A percentile compares a stretch with the other conserved stretches of the same genome.
phyloP scores from a whole-genome alignment of 148 eudicot genomes.

The Fagopyrum tataricum region DNA sequence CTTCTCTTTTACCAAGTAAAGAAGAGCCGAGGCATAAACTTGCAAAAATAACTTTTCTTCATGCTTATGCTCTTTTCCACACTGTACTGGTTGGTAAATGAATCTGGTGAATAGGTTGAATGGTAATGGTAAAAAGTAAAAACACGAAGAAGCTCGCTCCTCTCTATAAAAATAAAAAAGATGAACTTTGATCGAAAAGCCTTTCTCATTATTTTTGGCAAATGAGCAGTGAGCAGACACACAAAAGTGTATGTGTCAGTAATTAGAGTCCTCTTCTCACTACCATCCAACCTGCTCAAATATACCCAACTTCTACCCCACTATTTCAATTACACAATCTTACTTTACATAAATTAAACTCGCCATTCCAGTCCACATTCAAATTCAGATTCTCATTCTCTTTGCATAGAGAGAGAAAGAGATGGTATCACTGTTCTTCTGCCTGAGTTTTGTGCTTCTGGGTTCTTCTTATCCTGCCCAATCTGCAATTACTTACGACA shows the following conservation, averaged over 20 bases:
- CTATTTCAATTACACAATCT: neutral
- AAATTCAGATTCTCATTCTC: neutral
- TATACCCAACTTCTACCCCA: slow-evolving; percentile 2
- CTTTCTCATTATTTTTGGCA: slow-evolving; percentile 9
- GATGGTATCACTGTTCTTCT: slow-evolving; percentile 19
- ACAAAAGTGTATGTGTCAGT: slow-evolving; percentile 1
- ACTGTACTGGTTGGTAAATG: neutral
- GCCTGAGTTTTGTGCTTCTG: slow-evolving; percentile 33
- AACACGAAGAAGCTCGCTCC: slow-evolving; percentile 1
- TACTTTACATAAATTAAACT: neutral
- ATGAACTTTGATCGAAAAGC: slow-evolving; percentile 8
- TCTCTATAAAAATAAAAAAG: neutral
- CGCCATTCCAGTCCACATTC: neutral
- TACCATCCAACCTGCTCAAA: slow-evolving; percentile 7
- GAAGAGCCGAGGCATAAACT: neutral
- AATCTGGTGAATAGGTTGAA: slow-evolving; percentile 3
- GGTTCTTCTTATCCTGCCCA: slow-evolving; percentile 31
- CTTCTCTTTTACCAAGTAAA: neutral
- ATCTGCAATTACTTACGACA: slow-evolving; percentile 59
- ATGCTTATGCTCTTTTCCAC: neutral
- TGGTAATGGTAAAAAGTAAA: neutral
- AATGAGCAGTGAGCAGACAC: neutral
- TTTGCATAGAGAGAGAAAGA: slow-evolving; percentile 29
- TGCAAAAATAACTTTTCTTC: neutral
- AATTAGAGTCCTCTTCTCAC: neutral